Evolutionary conservation across 139 green algal species (phyloP).

Genomic region (Chlamydomonas incerta): DNA sequence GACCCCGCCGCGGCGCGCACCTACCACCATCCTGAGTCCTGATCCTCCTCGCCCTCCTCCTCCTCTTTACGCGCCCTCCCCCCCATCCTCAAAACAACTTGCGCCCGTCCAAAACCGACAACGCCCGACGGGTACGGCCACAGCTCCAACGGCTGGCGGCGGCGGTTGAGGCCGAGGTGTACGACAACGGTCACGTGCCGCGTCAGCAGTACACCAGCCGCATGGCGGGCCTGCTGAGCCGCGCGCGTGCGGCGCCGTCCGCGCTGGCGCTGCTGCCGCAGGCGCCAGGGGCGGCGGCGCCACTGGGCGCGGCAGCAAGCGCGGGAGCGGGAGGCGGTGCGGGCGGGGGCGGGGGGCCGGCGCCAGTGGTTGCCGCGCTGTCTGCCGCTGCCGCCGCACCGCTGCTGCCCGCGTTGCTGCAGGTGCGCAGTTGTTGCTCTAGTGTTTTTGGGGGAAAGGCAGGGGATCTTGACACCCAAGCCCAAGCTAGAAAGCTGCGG

Average conservation of each 20-base stretch:
- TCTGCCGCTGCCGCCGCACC: not conserved
- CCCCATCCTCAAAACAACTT: too few relatives aligned
- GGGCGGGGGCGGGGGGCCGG: not conserved
- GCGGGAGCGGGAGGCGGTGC: not conserved
- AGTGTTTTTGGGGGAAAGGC: not conserved
- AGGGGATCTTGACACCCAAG: not conserved
- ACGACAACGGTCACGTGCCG: not conserved
- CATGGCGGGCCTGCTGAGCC: slow-evolving; percentile 29
- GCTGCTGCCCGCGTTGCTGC: slow-evolving; percentile 1
- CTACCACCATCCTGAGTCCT: not conserved
- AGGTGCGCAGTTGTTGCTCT: not conserved
- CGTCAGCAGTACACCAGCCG: slow-evolving; percentile 33
- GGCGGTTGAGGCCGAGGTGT: slow-evolving; percentile 13
- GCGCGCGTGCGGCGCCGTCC: slow-evolving; percentile 5
- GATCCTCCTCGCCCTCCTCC: not conserved
- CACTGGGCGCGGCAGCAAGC: not conserved
- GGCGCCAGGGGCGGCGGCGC: not conserved
- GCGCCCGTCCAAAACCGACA: too few relatives aligned
- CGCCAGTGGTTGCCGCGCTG: not conserved
- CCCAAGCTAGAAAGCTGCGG: not conserved
- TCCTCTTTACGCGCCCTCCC: not conserved
- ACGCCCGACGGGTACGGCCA: too few relatives aligned
- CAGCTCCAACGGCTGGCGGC: slow-evolving; percentile 26
- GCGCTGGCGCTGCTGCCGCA: slow-evolving; percentile 26
- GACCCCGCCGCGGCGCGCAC: too few relatives aligned